phyloP scores from a whole-genome alignment of 192 early-diverging fungal species.

The Lobulomyces angularis region DNA sequence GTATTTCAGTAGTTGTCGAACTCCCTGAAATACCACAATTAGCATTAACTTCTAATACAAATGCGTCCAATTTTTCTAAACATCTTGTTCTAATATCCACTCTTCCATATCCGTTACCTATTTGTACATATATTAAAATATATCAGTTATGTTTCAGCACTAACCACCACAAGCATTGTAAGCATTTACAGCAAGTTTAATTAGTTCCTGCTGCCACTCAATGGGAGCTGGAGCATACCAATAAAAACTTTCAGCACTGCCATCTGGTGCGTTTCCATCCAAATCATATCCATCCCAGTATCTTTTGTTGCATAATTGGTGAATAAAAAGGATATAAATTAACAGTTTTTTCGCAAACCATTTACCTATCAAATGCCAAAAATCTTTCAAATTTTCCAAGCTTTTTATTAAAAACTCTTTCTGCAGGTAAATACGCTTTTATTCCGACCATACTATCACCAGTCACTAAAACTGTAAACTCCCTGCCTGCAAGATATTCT shows the following conservation, averaged over 20 bases:
- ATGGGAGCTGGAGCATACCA: constrained; percentile 20
- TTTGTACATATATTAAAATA: too few relatives aligned
- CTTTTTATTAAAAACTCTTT: constrained; percentile 23
- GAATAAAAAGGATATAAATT: too few relatives aligned
- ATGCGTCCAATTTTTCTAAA: constrained; percentile 17
- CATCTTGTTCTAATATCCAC: constrained; percentile 31
- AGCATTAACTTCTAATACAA: constrained; percentile 35
- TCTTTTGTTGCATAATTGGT: too few relatives aligned
- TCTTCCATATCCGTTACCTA: constrained; percentile 32
- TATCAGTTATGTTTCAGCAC: too few relatives aligned
- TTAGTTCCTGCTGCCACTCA: constrained; percentile 21
- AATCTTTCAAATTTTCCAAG: constrained; percentile 20
- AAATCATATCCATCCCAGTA: constrained; percentile 34
- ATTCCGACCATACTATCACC: constrained; percentile 21
- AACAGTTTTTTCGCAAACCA: too few relatives aligned
- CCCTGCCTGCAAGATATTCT: constrained; percentile 27
- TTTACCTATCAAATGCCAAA: constrained; percentile 30
- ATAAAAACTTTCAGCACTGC: constrained; percentile 12
- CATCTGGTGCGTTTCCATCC: constrained; percentile 11
- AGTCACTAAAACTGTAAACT: constrained; percentile 27
- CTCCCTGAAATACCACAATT: too few relatives aligned
- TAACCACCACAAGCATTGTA: constrained; percentile 25
- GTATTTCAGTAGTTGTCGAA: too few relatives aligned
- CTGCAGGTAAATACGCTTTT: constrained; percentile 25
- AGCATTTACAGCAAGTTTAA: constrained; percentile 24